These are phyloP conservation scores for Candolleomyces efflorescens DNA, from an alignment of 768 basidiomycete species.

Conservation along the genomic window DNA sequence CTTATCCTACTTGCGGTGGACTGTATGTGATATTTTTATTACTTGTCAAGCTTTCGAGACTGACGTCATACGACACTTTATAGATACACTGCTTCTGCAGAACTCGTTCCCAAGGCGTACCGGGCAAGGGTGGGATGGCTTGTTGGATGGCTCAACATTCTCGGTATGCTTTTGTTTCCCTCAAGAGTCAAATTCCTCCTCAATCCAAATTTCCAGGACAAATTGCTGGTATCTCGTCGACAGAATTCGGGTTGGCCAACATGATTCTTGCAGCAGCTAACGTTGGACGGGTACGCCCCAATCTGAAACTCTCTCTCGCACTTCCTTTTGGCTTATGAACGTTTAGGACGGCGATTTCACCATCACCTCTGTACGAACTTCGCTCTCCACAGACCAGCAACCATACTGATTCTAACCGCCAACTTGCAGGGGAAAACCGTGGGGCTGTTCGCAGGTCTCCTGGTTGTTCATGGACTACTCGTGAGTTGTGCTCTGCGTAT, in stretches of 20 bases:
- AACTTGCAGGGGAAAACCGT: conserved; percentile 59
- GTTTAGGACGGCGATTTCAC: conserved; percentile 50
- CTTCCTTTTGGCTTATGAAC: neutral
- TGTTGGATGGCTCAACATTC: conserved; percentile 81
- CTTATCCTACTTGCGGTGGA: conserved; percentile 72
- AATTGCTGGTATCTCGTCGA: conserved; percentile 81
- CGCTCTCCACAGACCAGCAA: no score
- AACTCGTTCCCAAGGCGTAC: conserved; percentile 58
- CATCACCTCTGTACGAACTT: conserved; percentile 41
- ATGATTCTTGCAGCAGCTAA: conserved; percentile 81
- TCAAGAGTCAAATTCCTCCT: no score
- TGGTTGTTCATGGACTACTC: conserved; percentile 74
- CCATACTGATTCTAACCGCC: neutral
- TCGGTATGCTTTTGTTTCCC: conserved; percentile 38
- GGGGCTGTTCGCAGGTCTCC: conserved; percentile 70
- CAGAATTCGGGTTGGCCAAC: conserved; percentile 74
- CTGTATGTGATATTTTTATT: conserved; percentile 37
- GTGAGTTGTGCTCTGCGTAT: conserved; percentile 27
- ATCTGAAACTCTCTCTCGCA: neutral
- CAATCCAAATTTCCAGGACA: conserved; percentile 44
- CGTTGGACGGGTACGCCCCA: conserved; percentile 42
- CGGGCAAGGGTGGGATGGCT: conserved; percentile 74
- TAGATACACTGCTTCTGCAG: conserved; percentile 81
- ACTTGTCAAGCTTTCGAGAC: neutral
- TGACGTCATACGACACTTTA: conserved; percentile 3